Conservation (phyloP, 2,329 filamentous ascomycete genomes). For the Leptographium procerum region DNA sequence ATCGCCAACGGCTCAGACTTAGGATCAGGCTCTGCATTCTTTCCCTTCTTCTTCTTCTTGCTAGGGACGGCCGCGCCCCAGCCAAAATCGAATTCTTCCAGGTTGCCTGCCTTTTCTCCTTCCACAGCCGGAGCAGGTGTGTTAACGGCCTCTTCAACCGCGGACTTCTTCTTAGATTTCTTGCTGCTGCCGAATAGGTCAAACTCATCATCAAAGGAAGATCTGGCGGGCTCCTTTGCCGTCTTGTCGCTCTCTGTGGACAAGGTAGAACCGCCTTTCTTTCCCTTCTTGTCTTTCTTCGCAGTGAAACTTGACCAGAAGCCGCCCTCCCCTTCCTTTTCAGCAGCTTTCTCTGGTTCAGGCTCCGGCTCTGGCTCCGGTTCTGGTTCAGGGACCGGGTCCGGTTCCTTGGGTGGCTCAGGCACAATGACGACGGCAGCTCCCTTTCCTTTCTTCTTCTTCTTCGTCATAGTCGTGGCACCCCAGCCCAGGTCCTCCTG, state of each 20-base stretch:
- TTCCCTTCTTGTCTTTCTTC: constrained; percentile 27
- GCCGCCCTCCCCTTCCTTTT: constrained; percentile 1
- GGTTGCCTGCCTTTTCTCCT: constrained; percentile 12
- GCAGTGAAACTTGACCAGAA: constrained; percentile 19
- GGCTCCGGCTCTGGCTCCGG: constrained; percentile 15
- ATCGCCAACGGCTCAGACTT: not conserved
- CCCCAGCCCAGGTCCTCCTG: constrained; percentile 4
- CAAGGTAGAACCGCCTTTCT: constrained; percentile 10
- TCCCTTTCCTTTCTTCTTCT: constrained; percentile 18
- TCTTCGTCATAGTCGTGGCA: constrained; percentile 7
- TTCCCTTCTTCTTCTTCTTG: constrained; percentile 16
- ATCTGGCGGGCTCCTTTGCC: not conserved
- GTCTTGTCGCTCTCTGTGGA: not conserved
- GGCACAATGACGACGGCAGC: constrained; percentile 7
- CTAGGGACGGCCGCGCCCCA: constrained; percentile 14
- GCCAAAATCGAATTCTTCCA: constrained; percentile 19
- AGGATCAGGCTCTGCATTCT: constrained; percentile 7
- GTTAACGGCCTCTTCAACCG: constrained; percentile 8
- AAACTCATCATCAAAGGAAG: constrained; percentile 7
- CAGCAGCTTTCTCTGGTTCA: constrained; percentile 6
- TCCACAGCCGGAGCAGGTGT: constrained; percentile 1
- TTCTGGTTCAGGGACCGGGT: constrained; percentile 9
- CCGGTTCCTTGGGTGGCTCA: not conserved
- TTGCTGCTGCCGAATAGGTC: constrained; percentile 5
- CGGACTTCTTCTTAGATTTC: constrained; percentile 10